Conservation (phyloP, 352 stramenopile species). For the Phytophthora nicotianae region DNA sequence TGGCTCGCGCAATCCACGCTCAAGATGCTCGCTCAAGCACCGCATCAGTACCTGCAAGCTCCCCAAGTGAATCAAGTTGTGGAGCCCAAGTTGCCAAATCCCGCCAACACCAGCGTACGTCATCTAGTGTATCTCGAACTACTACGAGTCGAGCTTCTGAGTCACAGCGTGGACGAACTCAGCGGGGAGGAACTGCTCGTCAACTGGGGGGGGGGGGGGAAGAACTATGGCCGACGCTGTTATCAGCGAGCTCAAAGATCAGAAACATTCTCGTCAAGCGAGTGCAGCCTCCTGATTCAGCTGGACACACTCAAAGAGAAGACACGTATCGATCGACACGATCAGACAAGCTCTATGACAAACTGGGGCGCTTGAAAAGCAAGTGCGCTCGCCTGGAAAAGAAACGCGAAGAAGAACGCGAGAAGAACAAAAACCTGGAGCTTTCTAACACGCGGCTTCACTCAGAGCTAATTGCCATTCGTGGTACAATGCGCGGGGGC, state of each 20-base stretch:
- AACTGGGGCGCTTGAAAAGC: neutral
- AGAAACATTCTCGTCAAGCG: neutral
- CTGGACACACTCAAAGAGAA: neutral
- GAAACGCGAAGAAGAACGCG: slow-evolving; percentile 2
- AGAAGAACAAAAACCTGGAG: neutral
- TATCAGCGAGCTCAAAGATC: neutral
- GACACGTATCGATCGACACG: neutral
- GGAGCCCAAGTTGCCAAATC: neutral
- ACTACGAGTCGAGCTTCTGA: neutral
- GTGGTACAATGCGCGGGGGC: neutral
- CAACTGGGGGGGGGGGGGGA: neutral
- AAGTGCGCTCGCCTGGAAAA: neutral
- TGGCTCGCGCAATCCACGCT: neutral
- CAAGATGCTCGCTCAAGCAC: neutral
- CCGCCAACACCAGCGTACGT: neutral
- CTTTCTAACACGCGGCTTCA: neutral
- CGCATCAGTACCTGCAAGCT: neutral
- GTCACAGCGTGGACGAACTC: no score
- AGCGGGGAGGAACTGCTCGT: neutral
- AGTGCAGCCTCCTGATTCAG: neutral
- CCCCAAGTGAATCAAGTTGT: neutral
- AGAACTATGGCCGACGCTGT: neutral
- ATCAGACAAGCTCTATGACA: neutral
- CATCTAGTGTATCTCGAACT: neutral
- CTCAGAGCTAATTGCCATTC: neutral